These are phyloP conservation scores for Pichia sp. DNA, from an alignment of 1,139 yeast genomes.

Conservation along the genomic window DNA sequence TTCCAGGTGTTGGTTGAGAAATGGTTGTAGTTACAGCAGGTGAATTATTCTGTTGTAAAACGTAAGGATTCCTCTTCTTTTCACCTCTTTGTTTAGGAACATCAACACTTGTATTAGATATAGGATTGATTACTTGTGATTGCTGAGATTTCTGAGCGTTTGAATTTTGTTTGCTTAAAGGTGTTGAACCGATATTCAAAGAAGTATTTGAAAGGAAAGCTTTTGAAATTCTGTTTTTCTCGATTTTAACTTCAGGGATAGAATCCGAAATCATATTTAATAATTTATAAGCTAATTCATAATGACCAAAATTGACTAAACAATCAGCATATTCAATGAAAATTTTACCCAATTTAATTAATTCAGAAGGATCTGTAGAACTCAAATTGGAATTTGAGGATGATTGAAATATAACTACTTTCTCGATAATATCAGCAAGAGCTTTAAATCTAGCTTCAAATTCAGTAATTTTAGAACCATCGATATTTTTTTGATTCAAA, in stretches of 20 bases:
- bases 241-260: slow-evolving; percentile 51
- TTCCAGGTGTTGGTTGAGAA: not conserved
- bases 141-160: not conserved
- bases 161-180: not conserved
- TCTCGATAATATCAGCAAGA: slow-evolving; percentile 74
- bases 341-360: slow-evolving; percentile 48
- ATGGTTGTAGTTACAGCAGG: not conserved
- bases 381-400: slow-evolving; percentile 31
- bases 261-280: slow-evolving; percentile 63
- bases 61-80: slow-evolving; percentile 10
- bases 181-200: slow-evolving; percentile 3
- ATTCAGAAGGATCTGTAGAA: slow-evolving; percentile 31
- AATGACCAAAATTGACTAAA: slow-evolving; percentile 76
- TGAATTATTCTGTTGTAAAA: slow-evolving; percentile 9
- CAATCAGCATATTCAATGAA: slow-evolving; percentile 73
- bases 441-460: slow-evolving; percentile 84
- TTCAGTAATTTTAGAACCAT: slow-evolving; percentile 41
- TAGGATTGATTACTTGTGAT: not conserved
- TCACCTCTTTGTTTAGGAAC: not conserved
- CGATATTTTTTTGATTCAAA: slow-evolving; percentile 26
- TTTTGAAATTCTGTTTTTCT: slow-evolving; percentile 69
- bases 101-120: not conserved
- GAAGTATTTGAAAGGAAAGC: slow-evolving; percentile 34
- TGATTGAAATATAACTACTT: slow-evolving; percentile 68
- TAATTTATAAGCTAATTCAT: slow-evolving; percentile 70